Evolutionary conservation across 1,139 yeast species (phyloP).

Genomic region (Saccharomyces pastorianus): DNA sequence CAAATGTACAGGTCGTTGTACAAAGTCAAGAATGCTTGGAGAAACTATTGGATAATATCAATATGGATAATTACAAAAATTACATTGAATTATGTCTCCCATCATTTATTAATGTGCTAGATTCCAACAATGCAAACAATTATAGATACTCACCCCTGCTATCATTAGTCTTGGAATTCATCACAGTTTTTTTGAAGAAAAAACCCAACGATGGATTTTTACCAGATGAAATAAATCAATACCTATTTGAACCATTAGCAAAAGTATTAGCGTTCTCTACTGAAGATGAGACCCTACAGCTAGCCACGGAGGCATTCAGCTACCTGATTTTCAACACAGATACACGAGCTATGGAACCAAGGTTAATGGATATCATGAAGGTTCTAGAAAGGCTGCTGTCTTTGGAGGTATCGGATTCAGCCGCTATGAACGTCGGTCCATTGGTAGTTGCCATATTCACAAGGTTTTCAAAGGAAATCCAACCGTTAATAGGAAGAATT

Average conservation of each 20-base stretch:
- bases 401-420: constrained; percentile 66
- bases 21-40: constrained; percentile 58
- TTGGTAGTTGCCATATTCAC: constrained; percentile 58
- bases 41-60: constrained; percentile 45
- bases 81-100: constrained; percentile 31
- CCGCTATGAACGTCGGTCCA: constrained; percentile 67
- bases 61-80: constrained; percentile 38
- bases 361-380: constrained; percentile 45
- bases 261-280: constrained; percentile 44
- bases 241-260: constrained; percentile 41
- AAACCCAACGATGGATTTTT: constrained; percentile 23
- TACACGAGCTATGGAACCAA: constrained; percentile 36
- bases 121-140: constrained; percentile 15
- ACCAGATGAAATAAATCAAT: constrained; percentile 41
- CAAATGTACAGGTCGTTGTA: constrained; percentile 56
- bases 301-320: constrained; percentile 68
- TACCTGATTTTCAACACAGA: constrained; percentile 48
- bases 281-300: constrained; percentile 77
- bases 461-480: constrained; percentile 43
- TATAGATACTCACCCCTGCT: constrained; percentile 48
- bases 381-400: constrained; percentile 65
- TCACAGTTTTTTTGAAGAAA: constrained; percentile 36
- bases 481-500: constrained; percentile 49
- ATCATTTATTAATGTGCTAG: constrained; percentile 23
- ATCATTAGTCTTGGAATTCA: constrained; percentile 58